Conservation (phyloP, 441 rosid genomes). For the Metrosideros polymorpha region DNA sequence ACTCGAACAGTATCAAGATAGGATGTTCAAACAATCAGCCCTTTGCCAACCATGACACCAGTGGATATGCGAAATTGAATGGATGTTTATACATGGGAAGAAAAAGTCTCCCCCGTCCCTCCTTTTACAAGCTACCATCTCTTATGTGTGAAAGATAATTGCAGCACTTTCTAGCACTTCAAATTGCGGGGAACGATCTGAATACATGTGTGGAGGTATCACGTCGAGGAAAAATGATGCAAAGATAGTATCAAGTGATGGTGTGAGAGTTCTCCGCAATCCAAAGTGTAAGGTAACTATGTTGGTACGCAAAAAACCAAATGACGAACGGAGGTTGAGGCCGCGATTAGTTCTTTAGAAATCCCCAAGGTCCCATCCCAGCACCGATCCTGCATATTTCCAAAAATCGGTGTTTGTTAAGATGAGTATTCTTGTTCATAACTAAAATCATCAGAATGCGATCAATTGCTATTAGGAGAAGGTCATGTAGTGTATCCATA, state of each 20-base stretch:
- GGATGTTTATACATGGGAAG: background rate
- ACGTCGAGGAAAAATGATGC: background rate
- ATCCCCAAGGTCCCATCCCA: background rate
- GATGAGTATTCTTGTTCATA: background rate
- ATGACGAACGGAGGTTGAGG: background rate
- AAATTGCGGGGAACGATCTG: background rate
- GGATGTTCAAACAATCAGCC: background rate
- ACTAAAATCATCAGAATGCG: background rate
- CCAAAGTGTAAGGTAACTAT: background rate
- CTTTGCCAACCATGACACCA: background rate
- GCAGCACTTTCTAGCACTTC: background rate
- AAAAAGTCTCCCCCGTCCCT: background rate
- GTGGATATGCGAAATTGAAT: background rate
- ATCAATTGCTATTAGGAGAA: background rate
- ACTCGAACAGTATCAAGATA: background rate
- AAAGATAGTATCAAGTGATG: background rate
- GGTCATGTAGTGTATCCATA: background rate
- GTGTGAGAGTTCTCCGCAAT: background rate
- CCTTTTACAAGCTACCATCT: background rate
- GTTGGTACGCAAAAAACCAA: background rate
- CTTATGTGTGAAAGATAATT: background rate
- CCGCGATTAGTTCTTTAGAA: background rate
- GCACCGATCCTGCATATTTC: conserved; percentile 1
- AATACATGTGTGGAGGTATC: background rate
- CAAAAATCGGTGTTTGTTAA: background rate